Base-by-base conservation (phyloP, 2,329 filamentous ascomycete genomes). In the Hypoxylon sp. region DNA sequence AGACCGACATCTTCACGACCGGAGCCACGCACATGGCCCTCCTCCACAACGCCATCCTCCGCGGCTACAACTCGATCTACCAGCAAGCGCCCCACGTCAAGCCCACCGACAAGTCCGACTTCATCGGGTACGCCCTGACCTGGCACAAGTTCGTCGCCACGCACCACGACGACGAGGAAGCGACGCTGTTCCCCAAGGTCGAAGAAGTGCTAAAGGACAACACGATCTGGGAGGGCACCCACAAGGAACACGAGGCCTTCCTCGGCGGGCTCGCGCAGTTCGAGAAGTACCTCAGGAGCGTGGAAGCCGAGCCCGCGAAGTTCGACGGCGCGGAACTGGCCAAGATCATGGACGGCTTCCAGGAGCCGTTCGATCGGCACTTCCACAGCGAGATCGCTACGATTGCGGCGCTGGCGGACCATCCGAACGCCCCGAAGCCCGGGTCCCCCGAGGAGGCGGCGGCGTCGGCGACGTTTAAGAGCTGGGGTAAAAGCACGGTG, bases 11-110 rank as follows among this genome's bases (percentile, higher is more conserved):
- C 69, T 89, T 89, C 76, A 87, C 85, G 1, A 82, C 81, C 0
- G 86, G 85, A 21, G 87, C 88, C 0, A 87, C 86, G 14, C 85
- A 90, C 77, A 90, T 89, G 87, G 82, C 83, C 2, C 76, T 89
- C 56, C 79, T 89, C 53, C 87, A 90, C 81, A 90, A 90, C 73
- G 80, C 85, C 61, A 86, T 90, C 72, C 85, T 90, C 68, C 86
- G 88, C 45, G 86, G 87, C 59, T 89, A 87, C 80, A 90, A 91
- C 77, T 85, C 83, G 73, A 89, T 91, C 74, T 89, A 86, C 75
- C 82, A 85, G 43, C 88, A 90, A 75, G 87, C 86, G 0, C 82
- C 83, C 10, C 80, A 85, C 71, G 77, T 90, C 45, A 75, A 81
- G 9, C 81, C 82, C 1, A 75, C 76, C n/a, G 86, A 90, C 75